These are phyloP conservation scores for Fusarium concolor DNA, from an alignment of 2,329 filamentous ascomycete species.

Conservation along the genomic window DNA sequence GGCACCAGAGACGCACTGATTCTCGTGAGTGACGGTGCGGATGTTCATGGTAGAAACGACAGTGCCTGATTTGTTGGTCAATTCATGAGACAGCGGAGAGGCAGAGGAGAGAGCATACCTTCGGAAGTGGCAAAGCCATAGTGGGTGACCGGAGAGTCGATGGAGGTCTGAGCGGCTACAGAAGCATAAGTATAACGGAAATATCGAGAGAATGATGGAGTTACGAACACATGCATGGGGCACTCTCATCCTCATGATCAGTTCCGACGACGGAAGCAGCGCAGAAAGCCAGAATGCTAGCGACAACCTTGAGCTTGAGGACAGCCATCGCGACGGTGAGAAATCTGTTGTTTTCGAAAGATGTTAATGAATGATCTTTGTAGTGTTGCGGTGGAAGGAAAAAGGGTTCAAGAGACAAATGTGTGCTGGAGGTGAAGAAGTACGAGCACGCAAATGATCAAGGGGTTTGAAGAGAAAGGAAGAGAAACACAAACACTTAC, in stretches of 20 bases:
- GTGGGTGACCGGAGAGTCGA: slow-evolving; percentile 47
- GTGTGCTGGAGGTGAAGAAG: neutral
- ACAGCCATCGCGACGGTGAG: slow-evolving; percentile 44
- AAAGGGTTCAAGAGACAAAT: neutral
- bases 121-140: slow-evolving; percentile 49
- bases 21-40: slow-evolving; percentile 52
- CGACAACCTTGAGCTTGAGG: slow-evolving; percentile 46
- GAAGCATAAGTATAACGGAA: slow-evolving; percentile 3
- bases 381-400: neutral
- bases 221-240: slow-evolving; percentile 36
- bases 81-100: neutral
- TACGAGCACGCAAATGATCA: neutral
- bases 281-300: slow-evolving; percentile 39
- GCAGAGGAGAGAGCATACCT: slow-evolving; percentile 42
- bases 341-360: slow-evolving; percentile 11
- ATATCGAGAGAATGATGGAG: neutral
- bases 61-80: slow-evolving; percentile 41
- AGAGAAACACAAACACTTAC: slow-evolving; percentile 5
- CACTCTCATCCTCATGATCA: slow-evolving; percentile 26
- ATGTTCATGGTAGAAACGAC: slow-evolving; percentile 52
- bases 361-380: slow-evolving; percentile 3
- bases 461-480: neutral
- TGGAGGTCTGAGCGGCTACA: slow-evolving; percentile 47
- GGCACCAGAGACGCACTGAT: slow-evolving; percentile 49
- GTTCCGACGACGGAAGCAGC: slow-evolving; percentile 36